These are phyloP conservation scores for Daldinia decipiens DNA, from an alignment of 495 filamentous ascomycete genomes.

Conservation along the genomic window DNA sequence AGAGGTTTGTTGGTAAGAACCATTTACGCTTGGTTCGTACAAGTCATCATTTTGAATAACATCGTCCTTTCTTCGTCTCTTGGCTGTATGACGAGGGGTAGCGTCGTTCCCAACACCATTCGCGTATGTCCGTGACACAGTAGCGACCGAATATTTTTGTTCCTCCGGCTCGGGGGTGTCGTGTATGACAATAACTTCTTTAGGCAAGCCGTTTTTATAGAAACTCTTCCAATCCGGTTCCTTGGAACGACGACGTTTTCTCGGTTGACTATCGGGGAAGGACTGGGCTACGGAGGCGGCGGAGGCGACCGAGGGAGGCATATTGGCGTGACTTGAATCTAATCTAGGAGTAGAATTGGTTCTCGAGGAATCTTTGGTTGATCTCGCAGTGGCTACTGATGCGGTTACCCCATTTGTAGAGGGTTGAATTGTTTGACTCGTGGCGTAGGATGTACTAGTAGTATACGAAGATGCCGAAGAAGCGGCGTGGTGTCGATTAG, in stretches of 20 bases:
- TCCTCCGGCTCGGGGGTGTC: conserved; percentile 82
- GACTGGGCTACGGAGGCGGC: conserved; percentile 45
- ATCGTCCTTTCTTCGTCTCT: conserved; percentile 62
- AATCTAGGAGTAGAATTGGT: conserved; percentile 46
- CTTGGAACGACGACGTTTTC: conserved; percentile 68
- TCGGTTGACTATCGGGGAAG: conserved; percentile 45
- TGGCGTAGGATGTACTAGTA: conserved; percentile 36
- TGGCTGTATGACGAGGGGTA: conserved; percentile 53
- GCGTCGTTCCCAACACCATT: conserved; percentile 44
- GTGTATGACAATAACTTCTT: conserved; percentile 95
- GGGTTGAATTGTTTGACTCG: conserved; percentile 31
- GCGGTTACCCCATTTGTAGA: conserved; percentile 53
- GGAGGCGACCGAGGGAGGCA: conserved; percentile 51
- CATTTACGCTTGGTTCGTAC: conserved; percentile 74
- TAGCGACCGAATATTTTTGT: conserved; percentile 41
- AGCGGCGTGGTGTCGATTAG: conserved; percentile 54
- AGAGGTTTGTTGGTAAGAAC: conserved; percentile 73
- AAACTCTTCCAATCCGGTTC: conserved; percentile 88
- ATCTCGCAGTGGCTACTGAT: conserved; percentile 48
- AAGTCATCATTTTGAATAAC: conserved; percentile 51
- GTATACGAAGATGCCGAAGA: conserved; percentile 49
- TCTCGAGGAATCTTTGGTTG: conserved; percentile 47
- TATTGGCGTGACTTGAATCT: conserved; percentile 47
- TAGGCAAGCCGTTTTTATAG: conserved; percentile 91
- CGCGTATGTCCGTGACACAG: conserved; percentile 45